Base-by-base conservation (phyloP, 768 basidiomycete species). In the Pisolithus microcarpus region DNA sequence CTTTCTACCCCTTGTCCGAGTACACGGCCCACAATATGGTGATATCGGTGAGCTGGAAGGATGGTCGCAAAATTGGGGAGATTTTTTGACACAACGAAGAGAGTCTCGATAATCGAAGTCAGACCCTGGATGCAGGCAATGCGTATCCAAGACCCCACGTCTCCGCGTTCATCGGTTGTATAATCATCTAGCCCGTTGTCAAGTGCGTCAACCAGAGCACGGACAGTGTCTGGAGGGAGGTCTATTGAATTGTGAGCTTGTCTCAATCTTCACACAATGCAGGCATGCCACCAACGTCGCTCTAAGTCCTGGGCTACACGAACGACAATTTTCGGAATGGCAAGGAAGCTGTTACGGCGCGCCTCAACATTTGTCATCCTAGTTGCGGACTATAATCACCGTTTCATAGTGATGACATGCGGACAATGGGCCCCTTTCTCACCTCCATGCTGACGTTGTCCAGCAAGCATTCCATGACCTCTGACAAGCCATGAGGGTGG, bases 71-170 rank as follows among this genome's bases (percentile, higher is more conserved):
- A 78, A 46, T 75, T 66, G 1, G 72, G 60, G 28, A 79, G 58
- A n/a, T 55, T 58, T 48, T 51, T 59, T 23, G 79, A 73, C 42
- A 71, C 61, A 11, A 65, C 59, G 56, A 86, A 73, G 4, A 90
- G 59, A 23, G 77, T 70, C 58, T 75, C 70, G 40, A 78, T 70
- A 52, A 82, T 67, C 7, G 72, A 68, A 16, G 80, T 73, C 50
- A 93, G 68, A 9, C 85, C 85, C 43, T 73, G 74, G 46, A 93
- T 76, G 59, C 85, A 88, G 2, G 82, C 81, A 7, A 87, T 77
- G 55, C 95, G 87, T 47, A 93, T 78, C 92, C 93, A 96, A 2
- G 95, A 97, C 38, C 95, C 95, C 36, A 99, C 87, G 63, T 99
- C 96, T 4, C 95, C 95, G 56, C 95, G 83, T 63, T 96, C 89